Percentiles rank a stretch among this genome's conserved stretches.
phyloP scores from a whole-genome alignment of 371 early-diverging fungal genomes.

The Mortierella sp. region DNA sequence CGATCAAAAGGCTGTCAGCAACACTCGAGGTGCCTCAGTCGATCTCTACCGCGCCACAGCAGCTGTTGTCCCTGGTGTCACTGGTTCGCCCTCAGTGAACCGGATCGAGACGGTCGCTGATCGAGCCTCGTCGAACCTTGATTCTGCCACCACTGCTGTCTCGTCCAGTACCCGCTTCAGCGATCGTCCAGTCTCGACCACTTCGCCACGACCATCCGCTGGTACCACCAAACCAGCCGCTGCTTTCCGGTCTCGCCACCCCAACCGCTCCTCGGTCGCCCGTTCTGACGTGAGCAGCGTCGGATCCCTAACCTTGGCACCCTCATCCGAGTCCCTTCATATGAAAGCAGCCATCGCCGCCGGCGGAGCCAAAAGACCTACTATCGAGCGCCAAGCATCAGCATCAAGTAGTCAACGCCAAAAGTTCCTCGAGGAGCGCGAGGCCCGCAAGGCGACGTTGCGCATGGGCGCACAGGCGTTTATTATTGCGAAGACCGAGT shows the following conservation, averaged over 20 bases:
- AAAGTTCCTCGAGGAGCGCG: conserved; percentile 26
- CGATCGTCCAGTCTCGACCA: background rate
- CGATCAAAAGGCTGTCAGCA: background rate
- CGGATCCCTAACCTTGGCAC: conserved; percentile 29
- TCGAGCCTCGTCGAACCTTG: background rate
- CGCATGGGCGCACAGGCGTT: conserved; percentile 31
- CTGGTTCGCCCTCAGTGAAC: background rate
- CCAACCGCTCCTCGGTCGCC: conserved; percentile 16
- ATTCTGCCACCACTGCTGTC: background rate
- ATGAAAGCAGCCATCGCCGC: conserved; percentile 7
- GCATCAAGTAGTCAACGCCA: conserved; percentile 25
- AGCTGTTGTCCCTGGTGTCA: background rate
- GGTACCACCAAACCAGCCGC: background rate
- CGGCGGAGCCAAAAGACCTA: background rate
- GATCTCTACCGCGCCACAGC: background rate
- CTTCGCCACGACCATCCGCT: background rate
- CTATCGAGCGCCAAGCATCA: conserved; percentile 7
- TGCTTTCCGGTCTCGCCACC: background rate
- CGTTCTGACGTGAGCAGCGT: conserved; percentile 29
- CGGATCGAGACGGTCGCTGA: conserved; percentile 25
- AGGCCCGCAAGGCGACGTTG: conserved; percentile 27
- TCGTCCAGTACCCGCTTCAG: background rate
- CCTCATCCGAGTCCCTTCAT: conserved; percentile 36
- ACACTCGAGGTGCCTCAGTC: background rate
- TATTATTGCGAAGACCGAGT: conserved; percentile 27